Base-by-base conservation (phyloP, 2,329 filamentous ascomycete species). In the Lachnellula willkommii region DNA sequence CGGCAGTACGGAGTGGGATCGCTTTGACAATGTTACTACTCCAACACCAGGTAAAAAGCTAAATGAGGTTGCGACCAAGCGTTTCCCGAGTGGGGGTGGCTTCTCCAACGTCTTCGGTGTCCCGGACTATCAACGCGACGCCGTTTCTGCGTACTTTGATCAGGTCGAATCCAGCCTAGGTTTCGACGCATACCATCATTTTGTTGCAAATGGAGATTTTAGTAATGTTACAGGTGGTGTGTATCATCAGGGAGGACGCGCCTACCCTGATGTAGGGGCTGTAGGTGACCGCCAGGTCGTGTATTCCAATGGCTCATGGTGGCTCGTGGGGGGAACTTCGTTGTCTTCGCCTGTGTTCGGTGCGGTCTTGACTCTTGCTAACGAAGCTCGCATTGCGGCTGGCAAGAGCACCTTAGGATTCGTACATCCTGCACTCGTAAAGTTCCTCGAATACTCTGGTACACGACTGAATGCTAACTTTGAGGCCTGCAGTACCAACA, bases 321-420 rank as follows among this genome's bases (percentile, higher is more conserved):
- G 55, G 47, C 63, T 74, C 15, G 69, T 76, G 8, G 74, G 70
- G 51, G 76, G 76, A 24, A 77, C 75, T 2, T 74, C 71, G 8
- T 70, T 74, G 15, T 73, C 73, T 11, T 61, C 75, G n/a, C 76
- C 75, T 5, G 71, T 72, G 5, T 70, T 72, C 35, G 75, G 69
- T 2, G 66, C 71, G 3, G 70, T 77, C 48, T 60, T 77, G 14
- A 76, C 72, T 2, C 62, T 75, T 65, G 66, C 76, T 15, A 76
- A 76, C 56, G 74, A 75, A 53, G 72, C 71, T 47, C 68, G 73
- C 9, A 63, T 75, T 39, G 66, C 66, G 1, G 65, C 63, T 12
- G 72, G 73, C 8, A 75, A 74, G 66, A 65, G 69, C 8, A 63
- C 72, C 9, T 64, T 77, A 12, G 75, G 74, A 1, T 77, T 76